Evolutionary conservation across 768 basidiomycete genomes (phyloP).

Genomic region (Mycena amicta): DNA sequence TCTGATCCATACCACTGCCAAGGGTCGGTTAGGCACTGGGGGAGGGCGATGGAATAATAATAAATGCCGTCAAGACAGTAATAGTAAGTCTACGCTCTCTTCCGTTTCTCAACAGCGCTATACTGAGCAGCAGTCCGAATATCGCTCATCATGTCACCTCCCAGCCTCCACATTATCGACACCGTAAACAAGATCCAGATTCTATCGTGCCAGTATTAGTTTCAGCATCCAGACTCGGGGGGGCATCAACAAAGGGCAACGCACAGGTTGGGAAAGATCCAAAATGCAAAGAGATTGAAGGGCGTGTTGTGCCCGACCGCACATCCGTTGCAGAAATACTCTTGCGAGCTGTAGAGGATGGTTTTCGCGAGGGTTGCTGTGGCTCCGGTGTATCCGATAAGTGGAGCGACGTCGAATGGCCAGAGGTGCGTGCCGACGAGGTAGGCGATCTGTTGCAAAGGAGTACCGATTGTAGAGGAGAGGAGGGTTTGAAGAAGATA

Average conservation of each 20-base stretch:
- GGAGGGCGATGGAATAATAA: too few species aligned
- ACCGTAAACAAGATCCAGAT: constrained; percentile 26
- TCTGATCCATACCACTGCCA: too few species aligned
- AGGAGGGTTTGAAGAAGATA: too few species aligned
- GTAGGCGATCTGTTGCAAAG: constrained; percentile 57
- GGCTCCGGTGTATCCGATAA: constrained; percentile 72
- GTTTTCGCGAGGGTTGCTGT: constrained; percentile 81
- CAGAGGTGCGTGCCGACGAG: constrained; percentile 63
- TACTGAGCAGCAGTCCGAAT: not conserved
- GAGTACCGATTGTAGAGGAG: too few species aligned
- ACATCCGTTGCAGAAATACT: constrained; percentile 72
- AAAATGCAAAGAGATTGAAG: constrained; percentile 53
- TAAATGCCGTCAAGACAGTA: too few species aligned
- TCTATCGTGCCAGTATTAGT: constrained; percentile 11
- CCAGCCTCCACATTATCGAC: constrained; percentile 38
- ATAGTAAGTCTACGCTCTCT: not conserved
- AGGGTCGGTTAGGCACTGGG: too few species aligned
- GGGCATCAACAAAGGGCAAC: constrained; percentile 24
- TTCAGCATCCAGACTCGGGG: not conserved
- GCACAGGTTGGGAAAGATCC: constrained; percentile 73
- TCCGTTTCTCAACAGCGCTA: not conserved
- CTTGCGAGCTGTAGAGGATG: constrained; percentile 68
- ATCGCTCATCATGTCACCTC: constrained; percentile 33
- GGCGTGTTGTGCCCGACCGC: constrained; percentile 62
- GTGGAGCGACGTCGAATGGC: constrained; percentile 54